phyloP scores from a whole-genome alignment of 257 asterid genomes.

The Echites panduratus region DNA sequence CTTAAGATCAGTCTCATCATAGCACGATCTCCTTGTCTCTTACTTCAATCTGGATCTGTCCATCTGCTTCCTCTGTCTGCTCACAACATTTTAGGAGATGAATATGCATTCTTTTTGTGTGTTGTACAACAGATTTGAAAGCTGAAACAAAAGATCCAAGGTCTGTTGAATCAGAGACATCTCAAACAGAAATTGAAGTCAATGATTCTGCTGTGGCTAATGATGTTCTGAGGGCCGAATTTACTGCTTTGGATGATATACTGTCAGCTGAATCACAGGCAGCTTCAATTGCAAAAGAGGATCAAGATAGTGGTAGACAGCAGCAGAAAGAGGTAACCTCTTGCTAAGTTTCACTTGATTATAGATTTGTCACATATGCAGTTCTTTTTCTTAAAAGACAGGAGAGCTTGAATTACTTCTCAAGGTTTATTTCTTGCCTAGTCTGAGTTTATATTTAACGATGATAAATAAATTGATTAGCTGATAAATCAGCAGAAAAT shows the following conservation, averaged over 20 bases:
- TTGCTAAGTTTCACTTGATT: constrained; percentile 13
- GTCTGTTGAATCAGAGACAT: constrained; percentile 30
- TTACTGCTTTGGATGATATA: constrained; percentile 70
- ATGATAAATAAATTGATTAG: background rate
- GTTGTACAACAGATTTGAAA: constrained; percentile 29
- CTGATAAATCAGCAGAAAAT: background rate
- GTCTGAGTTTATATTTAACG: background rate
- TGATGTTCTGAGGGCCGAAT: constrained; percentile 30
- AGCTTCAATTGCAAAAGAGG: constrained; percentile 32
- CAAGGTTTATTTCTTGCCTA: background rate
- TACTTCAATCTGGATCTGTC: background rate
- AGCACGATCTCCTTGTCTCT: background rate
- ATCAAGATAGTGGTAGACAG: constrained; percentile 33
- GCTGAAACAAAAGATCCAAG: constrained; percentile 31
- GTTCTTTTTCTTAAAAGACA: background rate
- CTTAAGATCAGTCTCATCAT: background rate
- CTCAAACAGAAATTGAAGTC: constrained; percentile 36
- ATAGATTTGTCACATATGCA: background rate
- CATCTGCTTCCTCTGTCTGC: background rate
- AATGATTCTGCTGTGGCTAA: constrained; percentile 34
- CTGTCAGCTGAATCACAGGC: constrained; percentile 52
- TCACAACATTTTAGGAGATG: constrained; percentile 13
- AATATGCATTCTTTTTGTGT: constrained; percentile 29
- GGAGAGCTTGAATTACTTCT: background rate
- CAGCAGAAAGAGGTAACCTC: constrained; percentile 56